Evolutionary conservation across 2,329 filamentous ascomycete species (phyloP).

Genomic region (Aschersonia sp.): DNA sequence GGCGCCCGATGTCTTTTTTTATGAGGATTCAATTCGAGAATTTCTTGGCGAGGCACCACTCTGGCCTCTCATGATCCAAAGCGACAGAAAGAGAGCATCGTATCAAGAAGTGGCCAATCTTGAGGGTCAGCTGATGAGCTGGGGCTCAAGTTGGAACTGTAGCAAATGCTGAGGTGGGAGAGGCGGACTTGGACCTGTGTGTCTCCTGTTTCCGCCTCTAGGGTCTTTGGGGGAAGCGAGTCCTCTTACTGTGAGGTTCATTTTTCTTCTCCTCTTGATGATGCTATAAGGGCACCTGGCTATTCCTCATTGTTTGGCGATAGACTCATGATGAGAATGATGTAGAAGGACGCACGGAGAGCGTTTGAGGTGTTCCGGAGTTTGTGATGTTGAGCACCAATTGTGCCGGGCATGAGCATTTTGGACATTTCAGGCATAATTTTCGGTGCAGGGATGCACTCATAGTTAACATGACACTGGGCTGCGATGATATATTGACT

Average conservation of each 20-base stretch:
- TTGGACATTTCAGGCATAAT: too few species aligned
- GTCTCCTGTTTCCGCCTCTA: background rate
- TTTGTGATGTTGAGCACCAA: too few species aligned
- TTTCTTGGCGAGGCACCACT: conserved; percentile 8
- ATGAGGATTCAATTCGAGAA: conserved; percentile 9
- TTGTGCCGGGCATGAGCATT: too few species aligned
- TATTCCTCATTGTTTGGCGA: background rate
- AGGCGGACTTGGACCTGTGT: too few species aligned
- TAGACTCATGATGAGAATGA: background rate
- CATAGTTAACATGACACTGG: too few species aligned
- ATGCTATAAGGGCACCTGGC: too few species aligned
- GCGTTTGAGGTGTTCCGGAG: too few species aligned
- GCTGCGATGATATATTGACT: too few species aligned
- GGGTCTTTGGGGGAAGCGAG: background rate
- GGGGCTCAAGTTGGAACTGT: conserved; percentile 9
- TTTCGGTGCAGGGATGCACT: too few species aligned
- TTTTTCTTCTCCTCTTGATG: too few species aligned
- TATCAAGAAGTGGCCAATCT: conserved; percentile 2
- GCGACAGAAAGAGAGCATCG: background rate
- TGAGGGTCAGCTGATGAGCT: conserved; percentile 7
- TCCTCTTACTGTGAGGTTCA: too few species aligned
- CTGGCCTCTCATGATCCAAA: conserved; percentile 4
- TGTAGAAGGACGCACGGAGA: background rate
- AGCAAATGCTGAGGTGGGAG: conserved; percentile 1
- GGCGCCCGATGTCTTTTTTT: conserved; percentile 10